Percentiles rank a stretch among this genome's conserved stretches.
Evolutionary conservation across 2,329 filamentous ascomycete species (phyloP).

Genomic region (Pseudocercospora fuligena): DNA sequence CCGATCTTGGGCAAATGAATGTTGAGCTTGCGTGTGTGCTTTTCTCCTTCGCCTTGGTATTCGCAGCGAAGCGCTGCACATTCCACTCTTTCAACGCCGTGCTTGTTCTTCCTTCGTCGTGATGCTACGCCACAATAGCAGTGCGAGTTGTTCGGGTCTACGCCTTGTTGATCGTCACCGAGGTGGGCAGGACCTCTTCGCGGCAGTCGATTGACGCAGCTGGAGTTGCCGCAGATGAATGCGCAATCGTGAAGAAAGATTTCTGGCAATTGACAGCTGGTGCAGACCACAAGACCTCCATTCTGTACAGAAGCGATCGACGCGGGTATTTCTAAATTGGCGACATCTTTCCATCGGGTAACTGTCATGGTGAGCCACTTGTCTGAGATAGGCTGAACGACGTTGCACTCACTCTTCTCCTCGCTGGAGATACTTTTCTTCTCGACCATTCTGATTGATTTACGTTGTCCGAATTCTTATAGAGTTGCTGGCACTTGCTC

Average conservation of each 20-base stretch:
- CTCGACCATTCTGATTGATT: background rate
- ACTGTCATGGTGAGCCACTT: background rate
- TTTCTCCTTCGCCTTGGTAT: background rate
- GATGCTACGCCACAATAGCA: constrained; percentile 5
- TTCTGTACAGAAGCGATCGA: background rate
- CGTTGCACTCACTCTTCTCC: background rate
- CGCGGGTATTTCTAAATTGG: background rate
- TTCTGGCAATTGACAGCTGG: background rate
- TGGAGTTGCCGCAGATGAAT: background rate
- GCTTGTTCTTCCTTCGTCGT: background rate
- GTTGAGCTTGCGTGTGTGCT: background rate
- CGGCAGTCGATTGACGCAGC: background rate
- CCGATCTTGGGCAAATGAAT: background rate
- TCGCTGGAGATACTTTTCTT: background rate
- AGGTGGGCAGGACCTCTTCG: background rate
- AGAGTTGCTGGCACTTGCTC: background rate
- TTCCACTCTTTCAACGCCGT: background rate
- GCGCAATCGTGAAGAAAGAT: background rate
- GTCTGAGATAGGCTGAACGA: background rate
- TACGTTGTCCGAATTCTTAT: too few species aligned
- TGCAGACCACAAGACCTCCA: constrained; percentile 4
- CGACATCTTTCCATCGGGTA: constrained; percentile 3
- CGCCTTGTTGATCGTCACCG: background rate
- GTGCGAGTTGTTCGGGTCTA: background rate
- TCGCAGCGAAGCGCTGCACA: background rate